A percentile compares a stretch with the other conserved stretches of the same genome.
phyloP scores from a whole-genome alignment of 192 early-diverging fungal species.

The Coemansia guatemalensis region DNA sequence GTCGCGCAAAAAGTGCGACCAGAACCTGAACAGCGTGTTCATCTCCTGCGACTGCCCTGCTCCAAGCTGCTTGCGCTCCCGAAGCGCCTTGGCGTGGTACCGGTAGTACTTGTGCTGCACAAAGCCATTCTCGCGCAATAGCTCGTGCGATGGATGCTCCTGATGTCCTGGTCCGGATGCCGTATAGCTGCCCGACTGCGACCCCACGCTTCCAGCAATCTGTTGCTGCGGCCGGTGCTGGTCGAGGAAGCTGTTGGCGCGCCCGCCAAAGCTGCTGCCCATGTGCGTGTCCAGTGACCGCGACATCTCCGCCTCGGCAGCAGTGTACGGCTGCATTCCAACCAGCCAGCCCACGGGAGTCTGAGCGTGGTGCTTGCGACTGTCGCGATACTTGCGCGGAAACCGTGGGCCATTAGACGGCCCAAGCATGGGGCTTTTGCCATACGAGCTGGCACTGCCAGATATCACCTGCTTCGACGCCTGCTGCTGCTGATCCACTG shows the following conservation, averaged over 20 bases:
- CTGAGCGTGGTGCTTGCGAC: conserved; percentile 68
- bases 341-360: conserved; percentile 74
- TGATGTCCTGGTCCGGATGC: conserved; percentile 48
- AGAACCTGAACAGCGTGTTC: conserved; percentile 97
- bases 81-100: conserved; percentile 89
- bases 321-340: conserved; percentile 67
- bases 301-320: conserved; percentile 52
- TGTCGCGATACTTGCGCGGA: conserved; percentile 57
- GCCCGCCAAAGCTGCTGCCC: conserved; percentile 45
- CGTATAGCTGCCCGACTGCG: conserved; percentile 12
- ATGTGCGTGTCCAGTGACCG: conserved; percentile 54
- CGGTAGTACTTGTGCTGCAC: conserved; percentile 96
- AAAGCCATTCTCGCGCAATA: conserved; percentile 96
- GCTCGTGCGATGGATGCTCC: conserved; percentile 90
- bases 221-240: conserved; percentile 26
- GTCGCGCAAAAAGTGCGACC: conserved; percentile 97
- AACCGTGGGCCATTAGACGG: conserved; percentile 46
- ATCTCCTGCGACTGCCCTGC: conserved; percentile 92
- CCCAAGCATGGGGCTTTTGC: conserved; percentile 54
- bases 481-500: conserved; percentile 11
- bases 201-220: conserved; percentile 23
- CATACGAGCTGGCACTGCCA: conserved; percentile 45
- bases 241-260: conserved; percentile 33
- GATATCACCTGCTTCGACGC: conserved; percentile 7
- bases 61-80: conserved; percentile 89